These are phyloP conservation scores for Colletotrichum chlorophyti DNA, from an alignment of 2,329 filamentous ascomycete genomes.

Conservation along the genomic window DNA sequence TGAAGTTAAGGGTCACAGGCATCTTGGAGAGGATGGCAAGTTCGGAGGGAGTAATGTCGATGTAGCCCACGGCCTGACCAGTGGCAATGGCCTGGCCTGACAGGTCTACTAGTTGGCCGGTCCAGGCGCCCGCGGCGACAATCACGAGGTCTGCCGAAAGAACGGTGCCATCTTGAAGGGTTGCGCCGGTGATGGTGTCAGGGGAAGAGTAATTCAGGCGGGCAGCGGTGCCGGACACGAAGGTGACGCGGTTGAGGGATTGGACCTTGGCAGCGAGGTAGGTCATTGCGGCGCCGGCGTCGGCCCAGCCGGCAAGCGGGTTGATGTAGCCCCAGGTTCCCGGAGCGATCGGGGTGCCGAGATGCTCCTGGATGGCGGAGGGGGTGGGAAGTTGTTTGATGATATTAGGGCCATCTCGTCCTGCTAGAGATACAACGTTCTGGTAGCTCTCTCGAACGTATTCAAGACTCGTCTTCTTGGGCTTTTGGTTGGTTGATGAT, in stretches of 20 bases:
- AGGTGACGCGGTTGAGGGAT: conserved; percentile 60
- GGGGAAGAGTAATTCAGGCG: conserved; percentile 38
- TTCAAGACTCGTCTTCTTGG: conserved; percentile 54
- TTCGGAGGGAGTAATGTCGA: conserved; percentile 76
- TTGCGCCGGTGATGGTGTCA: conserved; percentile 53
- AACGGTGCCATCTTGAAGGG: conserved; percentile 54
- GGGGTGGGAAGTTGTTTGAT: conserved; percentile 49
- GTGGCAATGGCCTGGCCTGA: conserved; percentile 79
- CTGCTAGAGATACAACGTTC: conserved; percentile 63
- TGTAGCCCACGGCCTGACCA: conserved; percentile 81
- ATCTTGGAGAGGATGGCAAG: conserved; percentile 67
- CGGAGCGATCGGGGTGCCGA: conserved; percentile 57
- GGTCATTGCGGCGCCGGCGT: conserved; percentile 74
- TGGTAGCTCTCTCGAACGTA: conserved; percentile 66
- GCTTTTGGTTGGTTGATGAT: conserved; percentile 34
- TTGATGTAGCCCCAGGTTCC: conserved; percentile 79
- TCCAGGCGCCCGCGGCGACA: conserved; percentile 89
- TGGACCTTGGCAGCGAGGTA: conserved; percentile 65
- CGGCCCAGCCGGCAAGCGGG: conserved; percentile 77
- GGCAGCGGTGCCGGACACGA: conserved; percentile 59
- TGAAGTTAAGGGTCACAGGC: conserved; percentile 77
- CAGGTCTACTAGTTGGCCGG: conserved; percentile 77
- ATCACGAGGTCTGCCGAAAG: conserved; percentile 76
- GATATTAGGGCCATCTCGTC: conserved; percentile 48
- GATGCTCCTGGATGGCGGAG: conserved; percentile 49